These are phyloP conservation scores for Fusarium gaditjirri DNA, from an alignment of 2,329 filamentous ascomycete species.

Conservation along the genomic window DNA sequence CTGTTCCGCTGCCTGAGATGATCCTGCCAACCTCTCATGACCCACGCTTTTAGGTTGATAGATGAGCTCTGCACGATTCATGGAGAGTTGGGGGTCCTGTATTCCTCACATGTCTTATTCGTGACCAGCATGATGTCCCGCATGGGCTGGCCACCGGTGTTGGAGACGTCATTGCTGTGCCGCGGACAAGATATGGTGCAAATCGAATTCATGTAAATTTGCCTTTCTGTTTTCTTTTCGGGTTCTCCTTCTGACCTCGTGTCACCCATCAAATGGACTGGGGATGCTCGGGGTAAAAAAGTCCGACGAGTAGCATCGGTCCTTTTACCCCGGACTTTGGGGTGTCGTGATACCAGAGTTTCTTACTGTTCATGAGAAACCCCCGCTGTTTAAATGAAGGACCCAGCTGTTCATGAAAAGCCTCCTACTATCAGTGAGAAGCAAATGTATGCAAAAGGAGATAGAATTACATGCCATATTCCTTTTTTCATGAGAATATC, in stretches of 20 bases:
- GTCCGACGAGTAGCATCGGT: background rate
- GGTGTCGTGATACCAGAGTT: background rate
- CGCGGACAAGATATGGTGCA: background rate
- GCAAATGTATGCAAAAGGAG: too few relatives aligned
- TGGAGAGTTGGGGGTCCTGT: background rate
- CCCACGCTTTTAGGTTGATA: background rate
- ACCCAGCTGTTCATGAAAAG: too few relatives aligned
- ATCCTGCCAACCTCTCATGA: background rate
- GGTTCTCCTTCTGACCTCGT: background rate
- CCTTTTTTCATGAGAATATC: background rate
- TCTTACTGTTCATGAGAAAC: background rate
- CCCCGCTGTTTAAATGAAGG: too few relatives aligned
- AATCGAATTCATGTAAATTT: background rate
- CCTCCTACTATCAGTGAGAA: too few relatives aligned
- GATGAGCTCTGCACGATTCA: too few relatives aligned
- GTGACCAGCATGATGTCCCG: background rate
- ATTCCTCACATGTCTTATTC: background rate
- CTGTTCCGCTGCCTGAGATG: too few relatives aligned
- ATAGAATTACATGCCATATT: too few relatives aligned
- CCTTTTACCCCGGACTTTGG: constrained; percentile 5
- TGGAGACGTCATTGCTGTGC: background rate
- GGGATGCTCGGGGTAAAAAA: constrained; percentile 6
- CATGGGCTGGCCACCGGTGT: background rate
- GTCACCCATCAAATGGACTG: background rate
- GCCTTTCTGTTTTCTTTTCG: background rate